phyloP scores from a whole-genome alignment of 495 filamentous ascomycete species.

The Penicillium daleae region DNA sequence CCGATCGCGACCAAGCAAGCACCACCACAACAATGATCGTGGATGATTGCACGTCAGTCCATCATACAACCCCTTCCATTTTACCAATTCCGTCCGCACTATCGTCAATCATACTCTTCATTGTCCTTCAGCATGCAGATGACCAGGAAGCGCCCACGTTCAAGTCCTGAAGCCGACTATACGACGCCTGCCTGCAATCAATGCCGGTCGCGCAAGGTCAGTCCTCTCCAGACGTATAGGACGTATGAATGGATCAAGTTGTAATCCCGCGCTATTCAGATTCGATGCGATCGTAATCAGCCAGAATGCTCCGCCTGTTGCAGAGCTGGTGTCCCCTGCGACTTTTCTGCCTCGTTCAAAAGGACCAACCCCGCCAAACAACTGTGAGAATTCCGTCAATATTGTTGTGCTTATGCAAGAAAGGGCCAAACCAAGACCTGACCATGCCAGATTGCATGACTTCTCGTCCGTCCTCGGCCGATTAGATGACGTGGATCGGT shows the following conservation, averaged over 20 bases:
- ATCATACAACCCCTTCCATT: neutral
- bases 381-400: neutral
- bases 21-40: neutral
- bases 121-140: neutral
- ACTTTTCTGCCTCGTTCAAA: conserved; percentile 7
- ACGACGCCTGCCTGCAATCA: conserved; percentile 5
- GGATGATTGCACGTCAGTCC: neutral
- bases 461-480: conserved; percentile 1
- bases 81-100: neutral
- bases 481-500: conserved; percentile 3
- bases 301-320: conserved; percentile 5
- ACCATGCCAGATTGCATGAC: neutral
- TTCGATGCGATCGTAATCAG: conserved; percentile 4
- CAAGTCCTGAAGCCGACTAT: neutral
- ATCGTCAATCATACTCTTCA: neutral
- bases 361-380: conserved; percentile 4
- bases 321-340: conserved; percentile 1
- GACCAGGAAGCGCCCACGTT: neutral
- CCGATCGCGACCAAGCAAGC: neutral
- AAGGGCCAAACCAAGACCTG: neutral
- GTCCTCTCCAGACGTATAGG: conserved; percentile 1
- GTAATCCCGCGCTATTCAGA: neutral
- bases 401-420: neutral
- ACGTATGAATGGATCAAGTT: neutral
- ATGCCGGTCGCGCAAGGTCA: conserved; percentile 7